Conservation (phyloP, 2,329 filamentous ascomycete genomes). For the Rutstroemia sp. region DNA sequence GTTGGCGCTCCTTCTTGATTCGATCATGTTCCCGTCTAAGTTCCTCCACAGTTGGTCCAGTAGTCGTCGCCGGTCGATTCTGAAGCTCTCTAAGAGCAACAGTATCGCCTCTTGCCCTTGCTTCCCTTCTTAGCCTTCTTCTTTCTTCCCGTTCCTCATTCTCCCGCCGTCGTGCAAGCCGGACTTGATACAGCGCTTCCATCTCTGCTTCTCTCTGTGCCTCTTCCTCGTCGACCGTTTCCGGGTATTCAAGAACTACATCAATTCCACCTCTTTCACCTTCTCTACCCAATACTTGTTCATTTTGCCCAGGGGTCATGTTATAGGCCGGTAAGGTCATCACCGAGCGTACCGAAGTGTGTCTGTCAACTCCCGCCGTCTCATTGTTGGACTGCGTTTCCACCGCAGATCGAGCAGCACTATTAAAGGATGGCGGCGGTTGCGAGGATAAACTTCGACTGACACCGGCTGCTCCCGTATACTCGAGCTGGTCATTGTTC, state of each 20-base stretch:
- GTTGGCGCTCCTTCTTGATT: conserved; percentile 52
- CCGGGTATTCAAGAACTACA: conserved; percentile 77
- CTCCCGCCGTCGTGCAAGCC: conserved; percentile 67
- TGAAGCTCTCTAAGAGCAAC: conserved; percentile 59
- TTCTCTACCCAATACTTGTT: conserved; percentile 79
- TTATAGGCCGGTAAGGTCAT: conserved; percentile 90
- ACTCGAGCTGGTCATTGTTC: conserved; percentile 34
- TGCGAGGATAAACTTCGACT: conserved; percentile 7
- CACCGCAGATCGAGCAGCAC: conserved; percentile 7
- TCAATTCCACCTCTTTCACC: conserved; percentile 91
- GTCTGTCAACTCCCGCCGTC: conserved; percentile 56
- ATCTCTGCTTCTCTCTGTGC: conserved; percentile 86
- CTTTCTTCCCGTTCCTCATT: conserved; percentile 70
- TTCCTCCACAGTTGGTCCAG: conserved; percentile 48
- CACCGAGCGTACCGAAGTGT: conserved; percentile 83
- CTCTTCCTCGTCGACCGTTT: conserved; percentile 65
- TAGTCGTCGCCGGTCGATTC: conserved; percentile 41
- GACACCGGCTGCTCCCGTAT: conserved; percentile 25
- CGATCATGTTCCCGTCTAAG: conserved; percentile 48
- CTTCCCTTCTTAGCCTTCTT: conserved; percentile 62
- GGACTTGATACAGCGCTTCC: conserved; percentile 87
- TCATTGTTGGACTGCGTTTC: neutral
- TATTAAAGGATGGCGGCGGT: conserved; percentile 11
- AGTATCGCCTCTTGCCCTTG: conserved; percentile 63
- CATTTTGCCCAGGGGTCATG: conserved; percentile 61